Evolutionary conservation across 2,329 filamentous ascomycete genomes (phyloP).

Genomic region (Cercospora nicotianae): DNA sequence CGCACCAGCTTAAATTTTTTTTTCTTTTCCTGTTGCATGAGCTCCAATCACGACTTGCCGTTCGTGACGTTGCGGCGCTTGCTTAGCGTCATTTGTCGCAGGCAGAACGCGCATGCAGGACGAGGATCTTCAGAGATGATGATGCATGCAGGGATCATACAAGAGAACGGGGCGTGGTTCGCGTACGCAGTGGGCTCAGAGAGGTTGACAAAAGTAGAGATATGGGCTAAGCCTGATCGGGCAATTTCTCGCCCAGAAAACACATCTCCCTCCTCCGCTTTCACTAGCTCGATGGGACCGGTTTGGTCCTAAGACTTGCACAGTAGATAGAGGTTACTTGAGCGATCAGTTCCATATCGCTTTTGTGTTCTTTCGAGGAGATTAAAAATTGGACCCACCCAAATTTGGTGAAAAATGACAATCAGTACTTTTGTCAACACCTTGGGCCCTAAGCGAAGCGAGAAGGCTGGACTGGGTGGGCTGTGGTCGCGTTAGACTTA

Average conservation of each 20-base stretch:
- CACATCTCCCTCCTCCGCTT: background rate
- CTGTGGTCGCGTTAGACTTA: slow-evolving; percentile 4
- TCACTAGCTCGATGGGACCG: background rate
- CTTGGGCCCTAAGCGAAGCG: background rate
- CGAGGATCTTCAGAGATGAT: background rate
- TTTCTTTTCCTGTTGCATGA: background rate
- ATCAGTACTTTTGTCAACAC: background rate
- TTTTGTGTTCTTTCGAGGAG: background rate
- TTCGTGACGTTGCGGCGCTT: background rate
- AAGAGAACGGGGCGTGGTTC: background rate
- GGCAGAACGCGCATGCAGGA: background rate
- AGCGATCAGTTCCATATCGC: background rate
- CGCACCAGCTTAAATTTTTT: background rate
- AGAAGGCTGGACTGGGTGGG: background rate
- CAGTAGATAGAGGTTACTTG: background rate
- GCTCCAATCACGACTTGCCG: background rate
- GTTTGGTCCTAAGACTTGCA: background rate
- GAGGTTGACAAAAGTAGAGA: background rate
- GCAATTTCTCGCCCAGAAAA: background rate
- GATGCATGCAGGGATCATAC: background rate
- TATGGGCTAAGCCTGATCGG: background rate
- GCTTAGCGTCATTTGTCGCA: background rate
- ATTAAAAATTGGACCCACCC: background rate
- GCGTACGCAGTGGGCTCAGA: background rate
- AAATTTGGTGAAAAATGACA: background rate